phyloP scores from a whole-genome alignment of 108 stramenopile genomes.

The Cyclotella cryptica region DNA sequence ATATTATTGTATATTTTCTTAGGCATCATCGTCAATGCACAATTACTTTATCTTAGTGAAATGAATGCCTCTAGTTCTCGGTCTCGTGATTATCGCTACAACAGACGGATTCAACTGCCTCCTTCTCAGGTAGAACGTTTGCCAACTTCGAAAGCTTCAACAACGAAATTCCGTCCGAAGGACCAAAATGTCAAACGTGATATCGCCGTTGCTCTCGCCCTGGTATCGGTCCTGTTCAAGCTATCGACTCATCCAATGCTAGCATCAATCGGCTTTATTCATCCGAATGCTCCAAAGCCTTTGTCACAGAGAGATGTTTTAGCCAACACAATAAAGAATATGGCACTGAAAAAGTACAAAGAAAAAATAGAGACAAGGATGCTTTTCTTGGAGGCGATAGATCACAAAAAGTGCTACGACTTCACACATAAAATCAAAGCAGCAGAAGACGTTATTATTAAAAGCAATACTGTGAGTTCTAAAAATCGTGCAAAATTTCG shows the following conservation, averaged over 20 bases:
- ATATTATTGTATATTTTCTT: no score
- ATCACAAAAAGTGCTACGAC: conserved; percentile 25
- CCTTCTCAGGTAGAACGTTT: neutral
- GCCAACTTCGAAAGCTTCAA: neutral
- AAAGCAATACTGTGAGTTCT: neutral
- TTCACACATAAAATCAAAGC: conserved; percentile 8
- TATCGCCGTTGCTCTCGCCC: conserved; percentile 17
- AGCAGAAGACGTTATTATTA: neutral
- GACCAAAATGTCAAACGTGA: conserved; percentile 27
- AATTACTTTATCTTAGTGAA: no score
- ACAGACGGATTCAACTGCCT: neutral
- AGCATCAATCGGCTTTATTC: conserved; percentile 13
- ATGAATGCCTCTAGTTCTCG: no score
- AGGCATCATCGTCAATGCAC: no score
- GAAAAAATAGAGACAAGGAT: conserved; percentile 13
- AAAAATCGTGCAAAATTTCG: conserved; percentile 15
- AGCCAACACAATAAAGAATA: neutral
- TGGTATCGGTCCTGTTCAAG: conserved; percentile 24
- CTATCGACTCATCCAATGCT: conserved; percentile 33
- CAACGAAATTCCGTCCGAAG: conserved; percentile 1
- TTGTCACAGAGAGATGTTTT: conserved; percentile 15
- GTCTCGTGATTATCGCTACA: no score
- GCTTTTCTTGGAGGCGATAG: conserved; percentile 14
- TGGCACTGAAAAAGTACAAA: conserved; percentile 22
- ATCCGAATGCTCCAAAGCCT: conserved; percentile 19